Evolutionary conservation across 768 basidiomycete species (phyloP).

Genomic region (Kwoniella botswanensis): DNA sequence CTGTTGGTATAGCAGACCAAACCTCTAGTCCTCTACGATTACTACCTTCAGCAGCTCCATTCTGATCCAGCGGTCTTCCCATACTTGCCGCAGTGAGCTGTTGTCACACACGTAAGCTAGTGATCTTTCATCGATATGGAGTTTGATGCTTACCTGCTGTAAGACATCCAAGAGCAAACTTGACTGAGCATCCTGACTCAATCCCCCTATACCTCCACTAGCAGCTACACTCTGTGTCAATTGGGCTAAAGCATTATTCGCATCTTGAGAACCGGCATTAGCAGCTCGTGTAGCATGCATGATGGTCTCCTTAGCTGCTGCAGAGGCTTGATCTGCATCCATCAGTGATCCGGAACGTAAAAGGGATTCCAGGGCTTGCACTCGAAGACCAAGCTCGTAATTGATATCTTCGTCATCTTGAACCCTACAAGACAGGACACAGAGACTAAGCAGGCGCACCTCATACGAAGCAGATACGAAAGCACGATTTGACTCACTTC

Average conservation of each 20-base stretch:
- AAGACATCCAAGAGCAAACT: conserved; percentile 50
- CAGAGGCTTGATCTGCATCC: conserved; percentile 43
- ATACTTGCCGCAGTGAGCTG: conserved; percentile 43
- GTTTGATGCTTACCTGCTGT: conserved; percentile 38
- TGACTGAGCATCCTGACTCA: conserved; percentile 43
- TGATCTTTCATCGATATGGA: background rate
- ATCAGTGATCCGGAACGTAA: conserved; percentile 46
- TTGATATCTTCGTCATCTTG: conserved; percentile 39
- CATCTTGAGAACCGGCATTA: conserved; percentile 39
- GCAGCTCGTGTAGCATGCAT: conserved; percentile 47
- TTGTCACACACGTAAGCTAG: background rate
- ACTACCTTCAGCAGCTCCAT: conserved; percentile 12
- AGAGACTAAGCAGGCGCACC: background rate
- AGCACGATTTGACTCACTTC: conserved; percentile 35
- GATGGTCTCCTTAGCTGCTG: conserved; percentile 49
- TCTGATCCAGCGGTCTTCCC: conserved; percentile 16
- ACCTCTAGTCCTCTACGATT: conserved; percentile 32
- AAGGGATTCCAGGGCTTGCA: conserved; percentile 50
- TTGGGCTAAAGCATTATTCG: conserved; percentile 46
- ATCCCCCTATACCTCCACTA: conserved; percentile 36
- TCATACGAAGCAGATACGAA: background rate
- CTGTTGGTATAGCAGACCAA: conserved; percentile 43
- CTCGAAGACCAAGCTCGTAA: conserved; percentile 43
- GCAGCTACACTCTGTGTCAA: conserved; percentile 35
- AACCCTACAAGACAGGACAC: conserved; percentile 16